Conservation (phyloP, 768 basidiomycete species). For the Cantharellus anzutake region DNA sequence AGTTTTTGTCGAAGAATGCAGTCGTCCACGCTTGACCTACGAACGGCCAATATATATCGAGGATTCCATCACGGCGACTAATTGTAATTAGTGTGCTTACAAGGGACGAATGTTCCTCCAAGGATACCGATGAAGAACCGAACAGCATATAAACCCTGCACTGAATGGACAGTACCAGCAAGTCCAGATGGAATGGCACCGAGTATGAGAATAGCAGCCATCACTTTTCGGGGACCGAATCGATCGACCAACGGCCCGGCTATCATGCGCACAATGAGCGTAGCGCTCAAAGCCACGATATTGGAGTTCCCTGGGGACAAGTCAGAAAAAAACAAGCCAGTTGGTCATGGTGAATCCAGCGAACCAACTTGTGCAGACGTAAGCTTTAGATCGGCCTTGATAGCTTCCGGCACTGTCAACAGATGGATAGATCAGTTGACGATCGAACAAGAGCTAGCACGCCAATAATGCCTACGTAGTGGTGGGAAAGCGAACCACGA, state of each 20-base stretch:
- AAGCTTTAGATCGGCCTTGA: not conserved
- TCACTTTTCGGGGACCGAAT: constrained; percentile 34
- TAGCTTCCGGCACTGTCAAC: not conserved
- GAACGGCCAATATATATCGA: constrained; percentile 21
- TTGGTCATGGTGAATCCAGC: not conserved
- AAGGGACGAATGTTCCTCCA: not conserved
- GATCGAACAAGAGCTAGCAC: not conserved
- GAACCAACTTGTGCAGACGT: not conserved
- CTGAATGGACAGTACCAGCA: constrained; percentile 29
- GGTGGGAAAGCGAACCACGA: constrained; percentile 46
- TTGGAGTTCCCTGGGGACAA: not conserved
- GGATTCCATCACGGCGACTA: constrained; percentile 9
- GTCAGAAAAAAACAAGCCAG: not conserved
- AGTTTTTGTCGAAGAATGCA: constrained; percentile 33
- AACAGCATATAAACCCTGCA: constrained; percentile 20
- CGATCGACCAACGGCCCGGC: constrained; percentile 33
- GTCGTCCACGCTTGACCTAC: constrained; percentile 45
- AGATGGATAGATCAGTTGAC: not conserved
- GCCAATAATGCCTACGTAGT: constrained; percentile 18
- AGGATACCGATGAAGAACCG: not conserved
- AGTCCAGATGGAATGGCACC: constrained; percentile 38
- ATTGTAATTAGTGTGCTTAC: not conserved
- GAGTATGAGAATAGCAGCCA: constrained; percentile 32
- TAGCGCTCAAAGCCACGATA: constrained; percentile 14
- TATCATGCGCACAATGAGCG: constrained; percentile 28